Evolutionary conservation across 495 filamentous ascomycete species (phyloP), one percentile per base, ranked within the genome.

Genomic region (Penicillium atrosanguineum): DNA sequence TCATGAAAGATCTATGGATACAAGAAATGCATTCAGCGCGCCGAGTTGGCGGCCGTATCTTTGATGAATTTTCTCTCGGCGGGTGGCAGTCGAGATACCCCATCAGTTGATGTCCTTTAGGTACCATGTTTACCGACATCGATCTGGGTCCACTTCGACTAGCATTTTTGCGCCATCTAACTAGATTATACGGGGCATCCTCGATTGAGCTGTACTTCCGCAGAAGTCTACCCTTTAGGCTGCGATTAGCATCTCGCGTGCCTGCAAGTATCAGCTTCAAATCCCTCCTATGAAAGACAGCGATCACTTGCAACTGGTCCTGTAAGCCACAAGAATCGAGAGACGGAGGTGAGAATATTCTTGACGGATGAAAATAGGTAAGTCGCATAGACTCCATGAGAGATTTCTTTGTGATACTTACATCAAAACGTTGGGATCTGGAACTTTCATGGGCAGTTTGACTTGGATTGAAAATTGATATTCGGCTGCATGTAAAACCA

Each of bases 331-430:
- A 36, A 16, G 20, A 19, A n/a, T 19, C n/a, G 23, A 26, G 7
- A 29, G 77, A 74, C n/a, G 83, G 83, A 21, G 83, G 71, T n/a
- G 81, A 85, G n/a, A 83, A 73, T 53, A 79, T 76, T 38, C 73
- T 72, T 23, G 72, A 69, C 29, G 80, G 80, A 56, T 84, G 82
- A 44, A 81, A 63, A 55, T 76, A 83, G 9, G 83, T 85, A 44
- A 82, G 65, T 61, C 78, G 80, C 43, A 83, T 81, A 11, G 82
- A 71, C 12, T 77, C 67, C 49, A 69, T 70, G 28, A 71, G 46
- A 29, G 47, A 37, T 48, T 53, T 54, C 40, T 41, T 12, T 31
- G 20, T n/a, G 7, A 41, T n/a, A 14, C 16, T 18, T 0, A 49
- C 29, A 23, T 49, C 11, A 16, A 49, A 41, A 15, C 9, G 23